Evolutionary conservation across 108 stramenopile species (phyloP).

Genomic region (Poteriospumella lacustris): DNA sequence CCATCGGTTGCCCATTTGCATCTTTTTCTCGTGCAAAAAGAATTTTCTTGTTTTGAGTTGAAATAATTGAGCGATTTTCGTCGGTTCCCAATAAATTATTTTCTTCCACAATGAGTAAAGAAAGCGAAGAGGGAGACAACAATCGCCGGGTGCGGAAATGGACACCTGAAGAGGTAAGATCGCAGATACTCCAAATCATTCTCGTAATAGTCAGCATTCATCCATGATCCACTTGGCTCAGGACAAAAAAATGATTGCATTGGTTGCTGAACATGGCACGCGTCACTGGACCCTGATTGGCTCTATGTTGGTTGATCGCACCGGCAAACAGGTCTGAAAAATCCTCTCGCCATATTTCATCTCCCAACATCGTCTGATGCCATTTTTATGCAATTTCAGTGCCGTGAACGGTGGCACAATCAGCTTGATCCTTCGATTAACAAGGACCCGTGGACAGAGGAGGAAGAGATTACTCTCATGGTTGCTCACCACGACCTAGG

Average conservation of each 20-base stretch:
- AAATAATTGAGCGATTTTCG: no score
- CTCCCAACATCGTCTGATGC: background rate
- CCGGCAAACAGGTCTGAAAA: constrained; percentile 53
- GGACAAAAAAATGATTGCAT: constrained; percentile 14
- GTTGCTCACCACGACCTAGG: constrained; percentile 44
- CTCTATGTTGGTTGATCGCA: constrained; percentile 50
- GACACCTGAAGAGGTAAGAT: constrained; percentile 29
- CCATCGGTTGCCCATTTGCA: no score
- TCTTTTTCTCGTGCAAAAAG: no score
- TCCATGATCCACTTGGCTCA: background rate
- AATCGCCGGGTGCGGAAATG: constrained; percentile 29
- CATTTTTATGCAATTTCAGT: constrained; percentile 26
- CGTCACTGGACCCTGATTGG: constrained; percentile 57
- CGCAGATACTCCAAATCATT: background rate
- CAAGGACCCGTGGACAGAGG: constrained; percentile 56
- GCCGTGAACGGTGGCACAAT: constrained; percentile 58
- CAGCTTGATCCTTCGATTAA: constrained; percentile 77
- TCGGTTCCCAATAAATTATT: no score
- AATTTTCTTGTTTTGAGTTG: no score
- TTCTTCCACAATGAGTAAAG: no score
- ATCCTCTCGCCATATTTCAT: background rate
- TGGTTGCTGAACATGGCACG: constrained; percentile 39
- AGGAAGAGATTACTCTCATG: constrained; percentile 51
- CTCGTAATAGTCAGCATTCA: background rate
- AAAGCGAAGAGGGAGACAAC: no score